Percentiles rank a stretch among this genome's conserved stretches.
Conservation (phyloP, 805 yeast species). For the Metschnikowia cerradonensis region DNA sequence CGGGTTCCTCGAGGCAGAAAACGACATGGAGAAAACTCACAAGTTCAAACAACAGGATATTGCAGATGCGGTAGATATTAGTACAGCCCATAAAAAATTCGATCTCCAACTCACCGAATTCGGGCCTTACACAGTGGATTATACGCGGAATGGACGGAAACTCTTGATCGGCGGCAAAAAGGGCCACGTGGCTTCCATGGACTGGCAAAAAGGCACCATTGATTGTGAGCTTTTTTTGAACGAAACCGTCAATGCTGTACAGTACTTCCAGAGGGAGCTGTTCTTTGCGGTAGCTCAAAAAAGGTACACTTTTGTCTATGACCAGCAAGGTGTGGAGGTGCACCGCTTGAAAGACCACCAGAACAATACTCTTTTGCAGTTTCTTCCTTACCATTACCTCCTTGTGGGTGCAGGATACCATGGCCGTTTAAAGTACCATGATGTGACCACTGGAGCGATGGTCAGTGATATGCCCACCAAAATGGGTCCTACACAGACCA, state of each 20-base stretch:
- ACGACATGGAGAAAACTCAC: constrained; percentile 84
- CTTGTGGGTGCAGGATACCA: constrained; percentile 86
- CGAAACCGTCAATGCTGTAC: constrained; percentile 88
- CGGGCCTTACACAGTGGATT: constrained; percentile 85
- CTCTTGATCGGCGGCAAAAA: constrained; percentile 80
- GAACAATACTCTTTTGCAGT: constrained; percentile 78
- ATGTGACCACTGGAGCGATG: constrained; percentile 85
- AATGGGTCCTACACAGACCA: constrained; percentile 82
- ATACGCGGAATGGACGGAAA: constrained; percentile 83
- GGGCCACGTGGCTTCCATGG: constrained; percentile 94
- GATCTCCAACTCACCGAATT: constrained; percentile 68
- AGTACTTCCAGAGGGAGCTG: constrained; percentile 87
- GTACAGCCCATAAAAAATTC: constrained; percentile 72
- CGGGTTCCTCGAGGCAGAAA: constrained; percentile 89
- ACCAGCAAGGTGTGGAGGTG: constrained; percentile 83
- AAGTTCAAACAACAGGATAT: constrained; percentile 82
- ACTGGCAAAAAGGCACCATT: constrained; percentile 85
- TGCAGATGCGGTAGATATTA: constrained; percentile 64
- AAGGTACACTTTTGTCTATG: constrained; percentile 88
- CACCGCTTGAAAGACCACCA: constrained; percentile 89
- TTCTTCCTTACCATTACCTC: constrained; percentile 87
- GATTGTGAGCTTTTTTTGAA: constrained; percentile 79
- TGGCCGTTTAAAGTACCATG: constrained; percentile 88
- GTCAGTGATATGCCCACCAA: constrained; percentile 83
- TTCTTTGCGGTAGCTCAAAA: constrained; percentile 96